phyloP scores from a whole-genome alignment of 805 yeast genomes.

The Cyberlindnera amylophila region DNA sequence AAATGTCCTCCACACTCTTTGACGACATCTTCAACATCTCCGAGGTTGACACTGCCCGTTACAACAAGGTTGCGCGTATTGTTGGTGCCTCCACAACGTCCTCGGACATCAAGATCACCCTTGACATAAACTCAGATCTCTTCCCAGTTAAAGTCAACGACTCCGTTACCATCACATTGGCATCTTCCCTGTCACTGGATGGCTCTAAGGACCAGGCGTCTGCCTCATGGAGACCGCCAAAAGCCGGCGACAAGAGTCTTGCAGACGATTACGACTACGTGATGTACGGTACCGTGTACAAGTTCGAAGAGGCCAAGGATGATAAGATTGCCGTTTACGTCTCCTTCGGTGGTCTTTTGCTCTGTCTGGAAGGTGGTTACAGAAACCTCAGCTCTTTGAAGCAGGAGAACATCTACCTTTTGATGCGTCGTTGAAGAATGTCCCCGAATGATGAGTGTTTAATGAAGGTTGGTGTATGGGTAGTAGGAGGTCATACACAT shows the following conservation, averaged over 20 bases:
- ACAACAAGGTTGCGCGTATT: constrained; percentile 87
- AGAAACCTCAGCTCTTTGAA: constrained; percentile 83
- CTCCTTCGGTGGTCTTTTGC: constrained; percentile 91
- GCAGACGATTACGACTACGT: constrained; percentile 98
- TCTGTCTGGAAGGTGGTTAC: constrained; percentile 94
- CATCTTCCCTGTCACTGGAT: constrained; percentile 63
- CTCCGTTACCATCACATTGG: constrained; percentile 79
- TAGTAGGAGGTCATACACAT: neutral
- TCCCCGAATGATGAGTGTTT: neutral
- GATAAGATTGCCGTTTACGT: constrained; percentile 75
- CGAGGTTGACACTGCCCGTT: constrained; percentile 81
- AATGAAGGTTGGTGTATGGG: neutral
- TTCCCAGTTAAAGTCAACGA: constrained; percentile 80
- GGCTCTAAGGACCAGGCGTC: constrained; percentile 42
- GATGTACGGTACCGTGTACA: constrained; percentile 96
- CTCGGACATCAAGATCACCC: constrained; percentile 72
- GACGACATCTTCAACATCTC: constrained; percentile 89
- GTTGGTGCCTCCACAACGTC: constrained; percentile 85
- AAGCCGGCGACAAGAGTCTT: constrained; percentile 74
- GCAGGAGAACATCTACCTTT: constrained; percentile 88
- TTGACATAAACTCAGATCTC: constrained; percentile 88
- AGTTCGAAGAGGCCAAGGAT: constrained; percentile 81
- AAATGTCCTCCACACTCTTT: constrained; percentile 72
- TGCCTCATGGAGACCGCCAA: constrained; percentile 56
- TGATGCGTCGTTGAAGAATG: constrained; percentile 57